These are phyloP conservation scores for Pulveroboletus sp. DNA, from an alignment of 768 basidiomycete genomes.

Conservation along the genomic window DNA sequence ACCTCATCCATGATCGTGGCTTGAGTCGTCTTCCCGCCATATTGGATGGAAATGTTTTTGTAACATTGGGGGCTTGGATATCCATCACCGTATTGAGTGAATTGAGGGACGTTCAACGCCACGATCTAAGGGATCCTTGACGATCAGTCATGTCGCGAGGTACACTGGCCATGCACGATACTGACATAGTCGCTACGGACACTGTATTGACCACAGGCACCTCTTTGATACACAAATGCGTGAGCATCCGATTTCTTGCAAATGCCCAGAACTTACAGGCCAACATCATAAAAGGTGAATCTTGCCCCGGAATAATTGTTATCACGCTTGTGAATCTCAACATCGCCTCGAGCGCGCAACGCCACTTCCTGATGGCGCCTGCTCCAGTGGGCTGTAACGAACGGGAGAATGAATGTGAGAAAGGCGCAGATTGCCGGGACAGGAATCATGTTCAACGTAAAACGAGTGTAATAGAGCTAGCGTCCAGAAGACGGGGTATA, in stretches of 20 bases:
- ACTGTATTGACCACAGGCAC: conserved; percentile 52
- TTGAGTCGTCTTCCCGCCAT: conserved; percentile 53
- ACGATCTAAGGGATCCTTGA: conserved; percentile 41
- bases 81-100: conserved; percentile 51
- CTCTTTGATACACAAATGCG: conserved; percentile 33
- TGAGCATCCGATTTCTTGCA: conserved; percentile 6
- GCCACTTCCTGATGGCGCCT: conserved; percentile 49
- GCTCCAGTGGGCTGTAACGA: conserved; percentile 34
- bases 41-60: conserved; percentile 57
- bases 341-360: conserved; percentile 42
- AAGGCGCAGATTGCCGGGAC: conserved; percentile 31
- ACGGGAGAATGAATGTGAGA: conserved; percentile 33
- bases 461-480: conserved; percentile 23
- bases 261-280: conserved; percentile 37
- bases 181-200: conserved; percentile 43
- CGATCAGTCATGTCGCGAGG: conserved; percentile 3
- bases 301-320: conserved; percentile 30
- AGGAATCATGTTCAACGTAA: conserved; percentile 15
- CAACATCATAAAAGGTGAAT: conserved; percentile 58
- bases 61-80: conserved; percentile 69
- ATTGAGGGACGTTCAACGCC: conserved; percentile 53
- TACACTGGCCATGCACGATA: conserved; percentile 2
- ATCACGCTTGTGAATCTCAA: conserved; percentile 39
- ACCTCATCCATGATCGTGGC: conserved; percentile 69
- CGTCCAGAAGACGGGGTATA: conserved; percentile 4